Evolutionary conservation across 768 basidiomycete genomes (phyloP).

Genomic region (Amanita phalloides): DNA sequence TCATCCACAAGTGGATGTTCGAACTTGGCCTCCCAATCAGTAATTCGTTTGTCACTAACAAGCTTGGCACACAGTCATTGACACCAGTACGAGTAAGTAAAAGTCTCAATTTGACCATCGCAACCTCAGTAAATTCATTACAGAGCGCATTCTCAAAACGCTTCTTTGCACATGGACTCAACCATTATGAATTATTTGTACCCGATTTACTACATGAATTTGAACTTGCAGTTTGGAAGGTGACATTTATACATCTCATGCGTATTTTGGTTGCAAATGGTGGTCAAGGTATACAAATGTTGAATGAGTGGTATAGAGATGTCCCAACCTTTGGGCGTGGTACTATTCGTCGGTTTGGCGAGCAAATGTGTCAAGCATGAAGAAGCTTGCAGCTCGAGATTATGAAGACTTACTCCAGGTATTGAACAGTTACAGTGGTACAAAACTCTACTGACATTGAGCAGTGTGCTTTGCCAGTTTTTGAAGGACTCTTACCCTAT

Average conservation of each 20-base stretch:
- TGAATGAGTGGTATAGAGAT: constrained; percentile 17
- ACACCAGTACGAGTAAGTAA: too few relatives aligned
- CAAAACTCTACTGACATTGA: too few relatives aligned
- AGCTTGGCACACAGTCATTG: not conserved
- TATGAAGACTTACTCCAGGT: constrained; percentile 22
- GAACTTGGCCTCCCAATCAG: not conserved
- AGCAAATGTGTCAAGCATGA: constrained; percentile 23
- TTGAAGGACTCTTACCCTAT: constrained; percentile 25
- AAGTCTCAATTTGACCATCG: too few relatives aligned
- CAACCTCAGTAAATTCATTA: too few relatives aligned
- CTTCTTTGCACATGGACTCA: constrained; percentile 10
- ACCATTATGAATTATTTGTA: constrained; percentile 11
- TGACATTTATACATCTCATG: constrained; percentile 23
- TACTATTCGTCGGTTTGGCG: constrained; percentile 24
- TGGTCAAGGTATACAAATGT: constrained; percentile 9
- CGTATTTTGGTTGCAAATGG: constrained; percentile 16
- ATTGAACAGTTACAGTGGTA: not conserved
- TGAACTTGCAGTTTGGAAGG: constrained; percentile 24
- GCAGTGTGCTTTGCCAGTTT: constrained; percentile 19
- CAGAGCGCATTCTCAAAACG: constrained; percentile 18
- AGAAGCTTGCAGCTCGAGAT: constrained; percentile 19
- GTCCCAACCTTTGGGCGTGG: constrained; percentile 19
- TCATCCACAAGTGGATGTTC: not conserved
- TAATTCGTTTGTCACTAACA: not conserved
- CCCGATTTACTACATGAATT: too few relatives aligned